These are phyloP conservation scores for Hirschfeldia incana DNA, from an alignment of 345 rosid genomes.

Conservation along the genomic window DNA sequence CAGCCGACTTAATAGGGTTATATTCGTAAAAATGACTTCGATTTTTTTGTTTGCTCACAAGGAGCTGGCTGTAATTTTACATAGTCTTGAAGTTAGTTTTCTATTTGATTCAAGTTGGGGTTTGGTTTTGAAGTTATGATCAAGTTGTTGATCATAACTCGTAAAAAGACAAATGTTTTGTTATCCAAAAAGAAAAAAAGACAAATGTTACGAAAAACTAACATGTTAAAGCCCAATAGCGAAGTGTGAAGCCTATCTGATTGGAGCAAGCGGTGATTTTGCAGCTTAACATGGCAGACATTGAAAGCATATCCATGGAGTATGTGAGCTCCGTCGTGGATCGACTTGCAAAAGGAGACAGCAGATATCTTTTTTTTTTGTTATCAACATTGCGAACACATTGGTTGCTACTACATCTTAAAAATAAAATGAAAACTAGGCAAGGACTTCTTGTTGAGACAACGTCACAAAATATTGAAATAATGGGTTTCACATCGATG, in stretches of 20 bases:
- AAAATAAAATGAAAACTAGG: background rate
- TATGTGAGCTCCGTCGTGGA: background rate
- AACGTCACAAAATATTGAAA: background rate
- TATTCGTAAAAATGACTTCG: too few species aligned
- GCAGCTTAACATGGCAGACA: background rate
- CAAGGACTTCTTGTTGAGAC: background rate
- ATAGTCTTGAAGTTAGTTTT: too few species aligned
- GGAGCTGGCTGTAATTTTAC: too few species aligned
- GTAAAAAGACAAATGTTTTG: background rate
- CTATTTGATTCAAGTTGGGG: too few species aligned
- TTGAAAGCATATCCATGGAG: background rate
- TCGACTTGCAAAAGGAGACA: background rate
- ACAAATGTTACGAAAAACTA: background rate
- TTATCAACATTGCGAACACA: conserved; percentile 40
- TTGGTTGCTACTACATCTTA: conserved; percentile 30
- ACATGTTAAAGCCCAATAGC: background rate
- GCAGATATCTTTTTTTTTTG: background rate
- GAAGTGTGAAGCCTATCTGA: background rate
- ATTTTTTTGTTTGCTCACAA: too few species aligned
- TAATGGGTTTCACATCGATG: background rate
- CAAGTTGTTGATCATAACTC: too few species aligned
- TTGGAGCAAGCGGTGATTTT: background rate
- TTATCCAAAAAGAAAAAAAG: background rate
- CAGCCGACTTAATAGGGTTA: too few species aligned
- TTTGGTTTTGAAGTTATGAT: too few species aligned